Percentiles rank a stretch among this genome's conserved stretches.
These are phyloP conservation scores for Pouteria glomerata DNA, from an alignment of 148 eudicot species.

Conservation along the genomic window DNA sequence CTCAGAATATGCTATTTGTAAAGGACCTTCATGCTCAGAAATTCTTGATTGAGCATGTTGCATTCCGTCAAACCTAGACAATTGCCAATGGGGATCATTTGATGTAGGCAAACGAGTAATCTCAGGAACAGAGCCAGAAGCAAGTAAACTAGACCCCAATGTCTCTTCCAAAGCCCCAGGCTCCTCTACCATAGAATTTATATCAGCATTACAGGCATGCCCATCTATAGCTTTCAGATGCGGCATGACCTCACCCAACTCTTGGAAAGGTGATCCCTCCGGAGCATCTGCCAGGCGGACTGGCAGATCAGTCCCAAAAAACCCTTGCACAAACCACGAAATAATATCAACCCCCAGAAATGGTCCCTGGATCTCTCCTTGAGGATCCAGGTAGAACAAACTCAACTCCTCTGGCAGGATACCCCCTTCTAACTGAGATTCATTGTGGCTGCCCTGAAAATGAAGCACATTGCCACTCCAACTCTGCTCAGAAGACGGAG, in stretches of 20 bases:
- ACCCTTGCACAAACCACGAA: slow-evolving; percentile 97
- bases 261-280: slow-evolving; percentile 57
- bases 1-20: slow-evolving; percentile 36
- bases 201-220: neutral
- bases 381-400: slow-evolving; percentile 80
- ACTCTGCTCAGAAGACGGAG: slow-evolving; percentile 38
- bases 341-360: slow-evolving; percentile 93
- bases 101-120: slow-evolving; percentile 28
- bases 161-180: slow-evolving; percentile 17
- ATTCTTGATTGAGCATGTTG: slow-evolving; percentile 31
- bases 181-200: too few relatives aligned
- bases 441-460: slow-evolving; percentile 28
- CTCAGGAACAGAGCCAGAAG: slow-evolving; percentile 35
- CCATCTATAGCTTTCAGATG: slow-evolving; percentile 46
- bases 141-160: slow-evolving; percentile 18
- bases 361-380: slow-evolving; percentile 94
- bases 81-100: slow-evolving; percentile 43
- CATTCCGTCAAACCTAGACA: slow-evolving; percentile 40
- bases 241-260: slow-evolving; percentile 85
- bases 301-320: slow-evolving; percentile 76
- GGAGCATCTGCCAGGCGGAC: slow-evolving; percentile 81
- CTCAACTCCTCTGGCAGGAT: slow-evolving; percentile 72
- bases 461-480: slow-evolving; percentile 30
- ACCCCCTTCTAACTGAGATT: slow-evolving; percentile 34
- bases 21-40: slow-evolving; percentile 32